phyloP scores from a whole-genome alignment of 2,329 filamentous ascomycete species.

The Hymenotorrendiella dingleyae region DNA sequence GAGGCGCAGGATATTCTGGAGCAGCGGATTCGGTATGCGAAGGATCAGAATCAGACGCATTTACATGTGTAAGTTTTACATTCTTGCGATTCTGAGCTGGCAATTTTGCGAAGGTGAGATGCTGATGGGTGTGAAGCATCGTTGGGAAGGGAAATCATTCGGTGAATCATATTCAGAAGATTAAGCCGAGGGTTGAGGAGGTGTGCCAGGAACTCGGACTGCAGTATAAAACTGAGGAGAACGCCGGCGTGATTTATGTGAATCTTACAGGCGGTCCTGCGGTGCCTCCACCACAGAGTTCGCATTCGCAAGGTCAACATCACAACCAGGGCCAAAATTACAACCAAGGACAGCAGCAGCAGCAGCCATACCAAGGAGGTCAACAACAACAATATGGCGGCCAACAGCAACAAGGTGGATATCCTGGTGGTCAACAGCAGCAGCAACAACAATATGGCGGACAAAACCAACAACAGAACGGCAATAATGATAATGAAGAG shows the following conservation, averaged over 20 bases:
- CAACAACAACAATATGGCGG: constrained; percentile 36
- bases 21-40: constrained; percentile 74
- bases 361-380: constrained; percentile 37
- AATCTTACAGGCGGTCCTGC: constrained; percentile 72
- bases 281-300: constrained; percentile 40
- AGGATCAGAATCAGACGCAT: constrained; percentile 67
- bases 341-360: constrained; percentile 34
- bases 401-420: constrained; percentile 14
- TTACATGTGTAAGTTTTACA: constrained; percentile 62
- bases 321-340: too few species aligned
- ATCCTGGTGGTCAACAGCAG: constrained; percentile 31
- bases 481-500: constrained; percentile 32
- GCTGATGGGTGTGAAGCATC: constrained; percentile 45
- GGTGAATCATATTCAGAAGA: constrained; percentile 75
- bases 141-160: constrained; percentile 94
- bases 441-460: constrained; percentile 39
- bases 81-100: not conserved
- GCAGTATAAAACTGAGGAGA: constrained; percentile 79
- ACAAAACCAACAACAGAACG: constrained; percentile 39
- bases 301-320: constrained; percentile 37
- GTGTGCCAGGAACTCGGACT: constrained; percentile 79
- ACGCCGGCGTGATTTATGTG: constrained; percentile 83
- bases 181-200: constrained; percentile 90
- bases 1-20: constrained; percentile 90
- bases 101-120: not conserved